phyloP scores from a whole-genome alignment of 495 filamentous ascomycete genomes.

The Neurospora sp. region DNA sequence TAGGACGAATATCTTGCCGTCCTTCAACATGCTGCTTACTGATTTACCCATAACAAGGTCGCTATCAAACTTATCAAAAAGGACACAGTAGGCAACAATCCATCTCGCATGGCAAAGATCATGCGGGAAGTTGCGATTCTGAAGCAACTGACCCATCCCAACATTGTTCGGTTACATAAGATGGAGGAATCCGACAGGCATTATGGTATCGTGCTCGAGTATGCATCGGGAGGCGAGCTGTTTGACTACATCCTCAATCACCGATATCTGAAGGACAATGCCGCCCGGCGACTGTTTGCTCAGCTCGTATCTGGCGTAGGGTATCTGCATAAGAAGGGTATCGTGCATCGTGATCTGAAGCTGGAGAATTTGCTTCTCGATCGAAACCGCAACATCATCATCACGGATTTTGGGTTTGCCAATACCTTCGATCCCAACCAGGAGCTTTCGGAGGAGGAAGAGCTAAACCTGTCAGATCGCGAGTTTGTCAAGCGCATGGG shows the following conservation, averaged over 20 bases:
- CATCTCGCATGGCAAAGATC: conserved; percentile 85
- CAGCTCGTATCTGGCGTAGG: conserved; percentile 95
- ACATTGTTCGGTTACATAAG: conserved; percentile 94
- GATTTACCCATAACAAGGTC: conserved; percentile 43
- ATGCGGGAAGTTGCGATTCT: conserved; percentile 93
- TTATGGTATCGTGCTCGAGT: conserved; percentile 97
- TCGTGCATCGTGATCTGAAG: conserved; percentile 96
- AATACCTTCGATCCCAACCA: conserved; percentile 91
- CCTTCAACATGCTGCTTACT: background rate
- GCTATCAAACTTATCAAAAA: conserved; percentile 96
- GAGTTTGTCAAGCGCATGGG: conserved; percentile 73
- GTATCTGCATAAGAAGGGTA: conserved; percentile 98
- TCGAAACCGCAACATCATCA: conserved; percentile 96
- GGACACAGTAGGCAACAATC: conserved; percentile 77
- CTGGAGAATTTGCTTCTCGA: conserved; percentile 94
- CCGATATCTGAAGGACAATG: conserved; percentile 86
- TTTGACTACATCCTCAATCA: conserved; percentile 98
- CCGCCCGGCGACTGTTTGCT: conserved; percentile 84
- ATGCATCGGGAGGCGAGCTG: conserved; percentile 92
- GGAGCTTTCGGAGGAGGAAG: conserved; percentile 81
- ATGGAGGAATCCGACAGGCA: conserved; percentile 96
- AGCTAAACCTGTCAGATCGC: conserved; percentile 73
- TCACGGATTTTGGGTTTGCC: conserved; percentile 98
- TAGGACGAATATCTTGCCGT: background rate
- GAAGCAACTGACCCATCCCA: conserved; percentile 75